Evolutionary conservation across 225 moss, liverwort and hornwort species (phyloP).

Genomic region (Marchantia polymorpha): DNA sequence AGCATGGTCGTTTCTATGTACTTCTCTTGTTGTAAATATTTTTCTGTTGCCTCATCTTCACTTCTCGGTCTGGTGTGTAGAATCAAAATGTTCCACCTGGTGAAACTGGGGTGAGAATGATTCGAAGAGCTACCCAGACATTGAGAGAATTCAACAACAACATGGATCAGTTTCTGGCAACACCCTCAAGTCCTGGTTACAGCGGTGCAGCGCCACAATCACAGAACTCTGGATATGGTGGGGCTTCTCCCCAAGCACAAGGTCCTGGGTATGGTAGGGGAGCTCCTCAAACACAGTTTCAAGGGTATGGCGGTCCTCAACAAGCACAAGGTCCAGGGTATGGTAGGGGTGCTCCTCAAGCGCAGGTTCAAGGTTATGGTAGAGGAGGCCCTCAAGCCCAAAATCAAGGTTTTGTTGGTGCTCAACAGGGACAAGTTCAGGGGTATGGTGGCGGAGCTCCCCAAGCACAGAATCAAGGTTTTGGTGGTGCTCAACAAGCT

Average conservation of each 20-base stretch:
- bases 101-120: slow-evolving; percentile 11
- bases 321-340: slow-evolving; percentile 6
- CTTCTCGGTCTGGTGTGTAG: slow-evolving; percentile 4
- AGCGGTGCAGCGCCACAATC: not conserved
- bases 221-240: not conserved
- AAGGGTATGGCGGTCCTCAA: not conserved
- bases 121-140: slow-evolving; percentile 35
- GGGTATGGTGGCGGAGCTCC: not conserved
- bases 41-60: not conserved
- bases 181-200: slow-evolving; percentile 11
- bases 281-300: slow-evolving; percentile 1
- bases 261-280: not conserved
- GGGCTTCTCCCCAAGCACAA: not conserved
- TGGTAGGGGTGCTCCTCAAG: slow-evolving; percentile 4
- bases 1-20: too few relatives aligned
- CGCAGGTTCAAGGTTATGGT: not conserved
- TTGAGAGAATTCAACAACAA: slow-evolving; percentile 35
- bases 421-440: slow-evolving; percentile 11
- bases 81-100: slow-evolving; percentile 13
- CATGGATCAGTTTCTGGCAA: slow-evolving; percentile 40
- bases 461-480: not conserved
- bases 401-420: not conserved
- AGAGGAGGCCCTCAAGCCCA: slow-evolving; percentile 1
- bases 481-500: not conserved
- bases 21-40: too few relatives aligned